Evolutionary conservation across 495 filamentous ascomycete species (phyloP).

Genomic region (Talaromyces trachyspermus): DNA sequence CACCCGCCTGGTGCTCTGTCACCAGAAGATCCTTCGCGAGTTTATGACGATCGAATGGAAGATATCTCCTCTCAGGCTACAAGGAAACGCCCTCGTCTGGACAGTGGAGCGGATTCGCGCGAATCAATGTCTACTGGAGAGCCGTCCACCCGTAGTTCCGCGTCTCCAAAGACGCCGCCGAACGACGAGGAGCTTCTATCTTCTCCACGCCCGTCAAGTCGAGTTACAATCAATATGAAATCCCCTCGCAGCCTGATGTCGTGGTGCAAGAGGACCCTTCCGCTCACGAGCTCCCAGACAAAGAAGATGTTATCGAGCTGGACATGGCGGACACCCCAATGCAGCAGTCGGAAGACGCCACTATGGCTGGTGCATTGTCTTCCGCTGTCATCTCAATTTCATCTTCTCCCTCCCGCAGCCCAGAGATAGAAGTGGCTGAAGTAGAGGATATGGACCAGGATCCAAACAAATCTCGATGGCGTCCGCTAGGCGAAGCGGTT

Average conservation of each 20-base stretch:
- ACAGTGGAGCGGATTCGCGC: conserved; percentile 43
- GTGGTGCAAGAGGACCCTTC: conserved; percentile 2
- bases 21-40: conserved; percentile 23
- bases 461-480: conserved; percentile 37
- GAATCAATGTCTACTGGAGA: conserved; percentile 36
- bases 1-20: conserved; percentile 35
- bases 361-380: conserved; percentile 15
- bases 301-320: conserved; percentile 13
- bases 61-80: conserved; percentile 45
- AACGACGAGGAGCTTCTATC: conserved; percentile 26
- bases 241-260: conserved; percentile 16
- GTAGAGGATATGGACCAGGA: conserved; percentile 49
- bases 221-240: conserved; percentile 53
- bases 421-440: conserved; percentile 49
- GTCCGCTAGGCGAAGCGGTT: conserved; percentile 29
- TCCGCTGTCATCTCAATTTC: conserved; percentile 37
- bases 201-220: conserved; percentile 34
- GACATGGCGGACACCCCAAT: conserved; percentile 6
- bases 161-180: conserved; percentile 7
- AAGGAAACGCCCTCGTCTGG: conserved; percentile 57
- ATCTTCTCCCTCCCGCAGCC: conserved; percentile 43
- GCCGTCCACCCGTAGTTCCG: conserved; percentile 6
- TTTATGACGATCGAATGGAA: conserved; percentile 45
- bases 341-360: conserved; percentile 10
- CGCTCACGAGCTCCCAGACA: not conserved